A percentile compares a stretch with the other conserved stretches of the same genome.
Conservation (phyloP, 768 basidiomycete genomes). For the Gyrodon lividus region DNA sequence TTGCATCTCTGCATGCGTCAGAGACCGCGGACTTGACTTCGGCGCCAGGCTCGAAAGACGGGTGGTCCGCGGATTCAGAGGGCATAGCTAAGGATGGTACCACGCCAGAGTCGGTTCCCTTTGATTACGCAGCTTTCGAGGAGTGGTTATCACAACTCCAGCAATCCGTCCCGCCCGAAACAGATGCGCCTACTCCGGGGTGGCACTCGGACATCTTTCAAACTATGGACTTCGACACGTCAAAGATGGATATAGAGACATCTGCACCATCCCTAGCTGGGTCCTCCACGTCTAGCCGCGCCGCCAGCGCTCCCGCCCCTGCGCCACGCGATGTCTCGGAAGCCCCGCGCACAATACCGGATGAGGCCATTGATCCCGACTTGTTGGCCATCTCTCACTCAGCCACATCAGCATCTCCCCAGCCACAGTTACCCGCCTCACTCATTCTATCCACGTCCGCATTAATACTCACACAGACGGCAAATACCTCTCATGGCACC, state of each 20-base stretch:
- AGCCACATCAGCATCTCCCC: neutral
- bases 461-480: neutral
- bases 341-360: conserved; percentile 3
- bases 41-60: conserved; percentile 6
- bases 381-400: conserved; percentile 31
- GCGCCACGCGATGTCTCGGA: neutral
- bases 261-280: neutral
- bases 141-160: conserved; percentile 54
- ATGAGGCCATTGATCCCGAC: conserved; percentile 33
- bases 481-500: conserved; percentile 1
- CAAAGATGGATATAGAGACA: neutral
- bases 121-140: conserved; percentile 44
- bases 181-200: conserved; percentile 8
- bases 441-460: neutral
- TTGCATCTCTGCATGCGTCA: conserved; percentile 38
- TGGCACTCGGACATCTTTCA: conserved; percentile 4
- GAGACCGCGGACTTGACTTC: conserved; percentile 1
- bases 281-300: neutral
- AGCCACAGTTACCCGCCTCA: neutral
- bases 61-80: conserved; percentile 8
- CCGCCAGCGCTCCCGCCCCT: neutral
- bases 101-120: conserved; percentile 1
- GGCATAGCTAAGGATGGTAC: conserved; percentile 8
- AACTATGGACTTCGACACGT: neutral
- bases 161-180: conserved; percentile 36